Conservation (phyloP, 495 filamentous ascomycete genomes). For the Trichoderma asperelloides region DNA sequence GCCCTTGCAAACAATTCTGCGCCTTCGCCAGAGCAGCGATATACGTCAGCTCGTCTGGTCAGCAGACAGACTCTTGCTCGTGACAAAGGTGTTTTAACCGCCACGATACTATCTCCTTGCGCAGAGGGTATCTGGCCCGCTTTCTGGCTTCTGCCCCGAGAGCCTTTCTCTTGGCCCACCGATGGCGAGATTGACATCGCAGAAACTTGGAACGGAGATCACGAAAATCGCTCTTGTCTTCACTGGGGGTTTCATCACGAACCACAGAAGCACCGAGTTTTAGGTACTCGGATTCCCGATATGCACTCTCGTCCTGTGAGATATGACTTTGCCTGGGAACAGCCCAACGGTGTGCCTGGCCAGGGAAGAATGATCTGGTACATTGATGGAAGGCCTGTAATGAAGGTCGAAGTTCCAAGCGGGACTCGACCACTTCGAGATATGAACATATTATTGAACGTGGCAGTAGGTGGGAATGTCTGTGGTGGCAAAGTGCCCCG, state of each 20-base stretch:
- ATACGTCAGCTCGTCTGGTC: conserved; percentile 33
- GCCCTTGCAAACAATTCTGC: conserved; percentile 22
- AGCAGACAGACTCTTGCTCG: conserved; percentile 28
- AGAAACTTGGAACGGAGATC: conserved; percentile 37
- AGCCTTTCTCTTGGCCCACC: conserved; percentile 45
- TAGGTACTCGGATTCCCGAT: conserved; percentile 24
- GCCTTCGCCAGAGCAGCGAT: conserved; percentile 20
- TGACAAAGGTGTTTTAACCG: conserved; percentile 28
- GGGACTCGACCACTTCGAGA: conserved; percentile 34
- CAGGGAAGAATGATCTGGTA: conserved; percentile 31
- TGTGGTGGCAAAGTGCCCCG: conserved; percentile 27
- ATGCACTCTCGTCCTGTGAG: conserved; percentile 18
- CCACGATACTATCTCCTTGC: conserved; percentile 25
- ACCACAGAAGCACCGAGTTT: conserved; percentile 32
- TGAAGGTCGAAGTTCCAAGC: conserved; percentile 30
- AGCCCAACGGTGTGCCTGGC: conserved; percentile 18
- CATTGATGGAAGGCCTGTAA: conserved; percentile 32
- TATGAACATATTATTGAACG: conserved; percentile 31
- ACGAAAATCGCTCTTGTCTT: conserved; percentile 34
- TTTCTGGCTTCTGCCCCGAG: conserved; percentile 35
- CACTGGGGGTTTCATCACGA: conserved; percentile 39
- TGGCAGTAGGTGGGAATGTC: conserved; percentile 40
- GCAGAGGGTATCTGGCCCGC: conserved; percentile 35
- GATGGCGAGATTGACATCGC: conserved; percentile 57
- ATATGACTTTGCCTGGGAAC: conserved; percentile 33